phyloP scores from a whole-genome alignment of 371 early-diverging fungal genomes.

The Mortierella polycephala region DNA sequence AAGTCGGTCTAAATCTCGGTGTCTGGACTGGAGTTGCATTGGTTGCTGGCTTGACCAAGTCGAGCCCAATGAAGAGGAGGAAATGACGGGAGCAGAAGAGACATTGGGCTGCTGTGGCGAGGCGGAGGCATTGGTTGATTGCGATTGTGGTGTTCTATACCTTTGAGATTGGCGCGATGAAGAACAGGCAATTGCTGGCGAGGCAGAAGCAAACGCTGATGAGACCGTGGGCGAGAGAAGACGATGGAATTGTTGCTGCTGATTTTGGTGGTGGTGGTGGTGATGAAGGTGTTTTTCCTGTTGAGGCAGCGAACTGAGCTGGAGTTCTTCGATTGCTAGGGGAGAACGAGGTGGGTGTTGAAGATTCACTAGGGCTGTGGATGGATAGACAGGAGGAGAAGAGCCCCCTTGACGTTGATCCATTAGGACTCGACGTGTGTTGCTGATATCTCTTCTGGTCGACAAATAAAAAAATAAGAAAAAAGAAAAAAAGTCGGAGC shows the following conservation, averaged over 20 bases:
- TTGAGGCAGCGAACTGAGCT: background rate
- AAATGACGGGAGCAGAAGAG: too few species aligned
- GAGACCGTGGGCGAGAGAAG: constrained; percentile 1
- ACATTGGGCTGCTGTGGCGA: background rate
- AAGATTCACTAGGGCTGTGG: background rate
- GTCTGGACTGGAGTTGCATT: background rate
- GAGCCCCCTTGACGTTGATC: constrained; percentile 4
- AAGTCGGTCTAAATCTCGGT: constrained; percentile 8
- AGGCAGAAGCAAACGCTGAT: background rate
- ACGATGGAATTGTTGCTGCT: background rate
- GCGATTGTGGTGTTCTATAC: background rate
- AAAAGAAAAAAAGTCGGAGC: background rate
- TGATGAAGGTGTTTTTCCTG: constrained; percentile 1
- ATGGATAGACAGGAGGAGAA: constrained; percentile 7
- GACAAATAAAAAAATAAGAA: background rate
- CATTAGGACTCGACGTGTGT: constrained; percentile 5
- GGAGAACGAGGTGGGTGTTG: background rate
- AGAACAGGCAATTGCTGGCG: background rate
- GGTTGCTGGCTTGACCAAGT: background rate
- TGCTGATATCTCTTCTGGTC: background rate
- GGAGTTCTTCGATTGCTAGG: background rate
- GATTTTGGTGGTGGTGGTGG: background rate
- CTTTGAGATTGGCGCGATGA: background rate
- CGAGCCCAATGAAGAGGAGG: too few species aligned
- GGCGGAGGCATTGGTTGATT: background rate